Base-by-base conservation (phyloP, 2,329 filamentous ascomycete genomes). In the Apiospora kogelbergensis region DNA sequence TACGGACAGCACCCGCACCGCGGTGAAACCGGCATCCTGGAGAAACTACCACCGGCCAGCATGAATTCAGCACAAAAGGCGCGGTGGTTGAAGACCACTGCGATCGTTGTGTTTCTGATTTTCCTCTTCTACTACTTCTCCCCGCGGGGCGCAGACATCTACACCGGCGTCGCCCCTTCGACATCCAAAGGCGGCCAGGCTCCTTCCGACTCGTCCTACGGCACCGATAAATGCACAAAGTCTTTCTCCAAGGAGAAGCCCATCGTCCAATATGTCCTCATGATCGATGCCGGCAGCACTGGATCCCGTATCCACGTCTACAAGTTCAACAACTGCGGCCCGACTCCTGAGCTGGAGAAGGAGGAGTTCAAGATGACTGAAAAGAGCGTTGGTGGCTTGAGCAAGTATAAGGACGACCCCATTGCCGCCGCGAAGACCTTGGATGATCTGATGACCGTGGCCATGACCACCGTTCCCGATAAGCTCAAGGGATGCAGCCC, bases 261-360 rank as follows among this genome's bases (percentile, higher is more conserved):
- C 65, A 89, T 99, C 73, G 91, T 98, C 71, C 96, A 99, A 80
- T 99, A 98, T 84, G 97, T 96, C 71, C 88, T 98, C 77, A 99
- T 99, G 96, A 93, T 99, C 77, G 96, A 99, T 81, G 96, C 96
- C 64, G 96, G 96, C 75, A 98, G 95, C 85, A 98, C 96, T 68
- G 96, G 96, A 71, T 98, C 96, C 70, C 92, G 96, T 75, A 98
- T 99, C 79, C 97, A 99, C 84, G 94, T 98, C 70, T 99, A 98
- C 87, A 93, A 94, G 79, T 99, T 98, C 89, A 98, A 98, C 86
- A 98, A 98, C 84, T 99, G 95, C 83, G 96, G 95, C 15, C 84
- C 93, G 9, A 95, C 95, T n/a, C 96, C 96, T 33, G 95, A 98
- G 82, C 88, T 99, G 66, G 96, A 99, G 83, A 85, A 90, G 78